Base-by-base conservation (phyloP, 805 yeast genomes). In the Komagataella phaffii region DNA sequence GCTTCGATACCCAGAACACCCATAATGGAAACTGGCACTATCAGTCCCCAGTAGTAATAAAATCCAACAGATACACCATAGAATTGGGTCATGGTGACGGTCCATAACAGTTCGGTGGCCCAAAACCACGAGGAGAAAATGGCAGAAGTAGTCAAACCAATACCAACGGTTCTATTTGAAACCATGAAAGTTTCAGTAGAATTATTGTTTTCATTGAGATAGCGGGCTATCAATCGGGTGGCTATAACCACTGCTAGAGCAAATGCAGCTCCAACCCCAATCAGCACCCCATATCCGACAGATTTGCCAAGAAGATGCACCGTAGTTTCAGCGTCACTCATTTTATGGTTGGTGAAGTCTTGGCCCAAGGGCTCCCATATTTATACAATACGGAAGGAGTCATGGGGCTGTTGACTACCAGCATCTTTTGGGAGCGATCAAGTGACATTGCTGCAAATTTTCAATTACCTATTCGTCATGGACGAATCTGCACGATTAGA, bases 281-380 rank as follows among this genome's bases (percentile, higher is more conserved):
- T 50, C 5, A 63, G 58, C 45, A 64, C 57, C n/a, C 68, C 70
- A 51, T 63, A 67, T 7, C 70, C 69, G 46, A 54, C 61, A 52
- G 40, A 30, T 30, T 30, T 30, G 40, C 40, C 40, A 40, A 12
- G 40, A 30, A 10, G 40, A 30, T 30, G 40, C 14, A 30, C 40
- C 4, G 40, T 30, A 10, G 12, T 14, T 30, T 30, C 40, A 30
- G 40, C 40, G 4, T 30, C 40, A 30, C 40, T 30, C n/a, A 30
- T 30, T 4, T 30, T 30, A 14, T 30, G 14, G 14, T 14, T 30
- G 8, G 40, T 30, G 40, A 8, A 30, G 40, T 30, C 40, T 30
- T 30, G 40, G 40, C 40, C 36, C 40, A 8, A 5, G 14, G 14
- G 4, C 14, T 30, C 14, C 12, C 40, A 30, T 30, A 30, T 30